A percentile compares a stretch with the other conserved stretches of the same genome.
Conservation (phyloP, 2,329 filamentous ascomycete species). For the Pseudodiploospora longispora region DNA sequence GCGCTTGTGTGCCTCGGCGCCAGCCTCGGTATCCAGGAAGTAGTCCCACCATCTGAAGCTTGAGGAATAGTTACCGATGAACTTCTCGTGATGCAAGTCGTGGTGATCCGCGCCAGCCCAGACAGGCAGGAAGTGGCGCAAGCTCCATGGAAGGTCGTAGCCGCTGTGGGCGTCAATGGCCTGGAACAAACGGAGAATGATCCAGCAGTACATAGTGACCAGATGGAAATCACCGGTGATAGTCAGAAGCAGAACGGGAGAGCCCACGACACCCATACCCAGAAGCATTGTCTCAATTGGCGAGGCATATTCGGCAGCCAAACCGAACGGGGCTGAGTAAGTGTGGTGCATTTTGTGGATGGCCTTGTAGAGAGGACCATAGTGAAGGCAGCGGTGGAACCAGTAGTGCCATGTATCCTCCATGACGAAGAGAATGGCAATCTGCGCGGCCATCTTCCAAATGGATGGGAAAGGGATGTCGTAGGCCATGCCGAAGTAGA, state of each 20-base stretch:
- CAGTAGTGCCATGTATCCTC: constrained; percentile 99
- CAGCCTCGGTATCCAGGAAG: constrained; percentile 85
- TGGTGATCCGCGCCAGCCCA: constrained; percentile 97
- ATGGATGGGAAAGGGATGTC: constrained; percentile 80
- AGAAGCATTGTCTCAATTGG: constrained; percentile 96
- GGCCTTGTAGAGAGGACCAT: constrained; percentile 87
- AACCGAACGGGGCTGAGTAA: constrained; percentile 93
- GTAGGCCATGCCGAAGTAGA: constrained; percentile 82
- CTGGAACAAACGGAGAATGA: constrained; percentile 85
- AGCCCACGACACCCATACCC: constrained; percentile 75
- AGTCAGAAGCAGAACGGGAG: constrained; percentile 75
- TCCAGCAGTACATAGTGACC: constrained; percentile 97
- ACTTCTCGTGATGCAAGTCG: constrained; percentile 95
- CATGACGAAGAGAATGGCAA: constrained; percentile 87
- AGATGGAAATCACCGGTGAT: constrained; percentile 86
- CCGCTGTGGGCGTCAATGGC: constrained; percentile 96
- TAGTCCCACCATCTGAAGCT: constrained; percentile 99
- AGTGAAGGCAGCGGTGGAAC: constrained; percentile 87
- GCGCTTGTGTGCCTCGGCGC: constrained; percentile 75
- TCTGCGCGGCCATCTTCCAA: constrained; percentile 84
- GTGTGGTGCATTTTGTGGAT: constrained; percentile 99
- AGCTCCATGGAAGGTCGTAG: constrained; percentile 96
- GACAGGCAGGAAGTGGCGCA: constrained; percentile 93
- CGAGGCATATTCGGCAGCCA: constrained; percentile 95
- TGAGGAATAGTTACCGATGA: constrained; percentile 95